Base-by-base conservation (phyloP, 2,329 filamentous ascomycete genomes). In the Phialophora expanda region DNA sequence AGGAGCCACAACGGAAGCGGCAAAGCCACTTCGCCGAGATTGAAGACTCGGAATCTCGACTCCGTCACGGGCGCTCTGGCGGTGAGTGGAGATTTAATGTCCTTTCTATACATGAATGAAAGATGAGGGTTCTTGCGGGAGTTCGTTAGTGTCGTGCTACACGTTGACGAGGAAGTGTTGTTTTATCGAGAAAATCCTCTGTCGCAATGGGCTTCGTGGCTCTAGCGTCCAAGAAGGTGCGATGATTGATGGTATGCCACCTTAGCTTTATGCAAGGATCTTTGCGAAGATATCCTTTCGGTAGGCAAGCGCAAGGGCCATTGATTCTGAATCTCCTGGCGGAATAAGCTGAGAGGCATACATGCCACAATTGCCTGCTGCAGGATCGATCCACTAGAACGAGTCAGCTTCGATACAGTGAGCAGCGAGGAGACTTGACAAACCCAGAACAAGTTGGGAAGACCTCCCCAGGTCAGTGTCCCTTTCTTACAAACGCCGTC, bases 391-490 rank as follows among this genome's bases (percentile, higher is more conserved):
- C 70, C 70, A 73, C 72, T 66, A 30, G 44, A 50, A 24, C 48
- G 22, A 17, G 44, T 68, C 30, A 59, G 56, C 28, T 56, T n/a
- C 38, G 17, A 50, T 34, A 4, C 6, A 48, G 11, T 32, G 53
- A 17, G 17, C 38, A 48, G 12, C 30, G 51, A 32, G 46, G 51
- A 46, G 11, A 2, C 12, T 30, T 20, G 41, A 62, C 66, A n/a
- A 46, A 69, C 66, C 66, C 69, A 73, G 46, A 71, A 70, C 17
- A 72, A 28, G 58, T 73, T 73, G 32, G 71, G 71, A 55, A 73
- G 54, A 11, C 72, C 72, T 28, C 69, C 69, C 72, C 71, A 74
- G 24, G 66, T 65, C 61, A 72, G 56, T 8, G 69, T 72, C 20
- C 69, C 65, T 44, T 62, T 62, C 41, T 66, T 66, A 24, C 61